Evolutionary conservation across 2,329 filamentous ascomycete species (phyloP).

Genomic region (Penicillium sp.): DNA sequence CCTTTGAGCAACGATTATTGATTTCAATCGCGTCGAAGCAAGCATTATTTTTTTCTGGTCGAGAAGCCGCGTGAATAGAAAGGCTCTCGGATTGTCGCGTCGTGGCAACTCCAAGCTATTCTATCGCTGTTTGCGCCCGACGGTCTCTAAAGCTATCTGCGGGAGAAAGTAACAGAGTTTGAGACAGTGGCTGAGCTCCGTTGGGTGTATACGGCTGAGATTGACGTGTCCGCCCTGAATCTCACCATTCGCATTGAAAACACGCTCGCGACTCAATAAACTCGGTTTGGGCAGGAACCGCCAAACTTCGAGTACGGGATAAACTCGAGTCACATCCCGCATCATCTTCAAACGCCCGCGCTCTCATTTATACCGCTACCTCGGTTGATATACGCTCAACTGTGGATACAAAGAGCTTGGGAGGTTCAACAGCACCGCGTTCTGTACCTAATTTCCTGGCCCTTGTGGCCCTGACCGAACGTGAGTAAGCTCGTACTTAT

Average conservation of each 20-base stretch:
- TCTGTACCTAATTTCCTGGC: not conserved
- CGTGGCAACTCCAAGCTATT: not conserved
- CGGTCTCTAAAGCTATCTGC: slow-evolving; percentile 19
- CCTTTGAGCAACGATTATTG: not conserved
- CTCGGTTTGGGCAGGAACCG: not conserved
- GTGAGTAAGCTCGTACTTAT: not conserved
- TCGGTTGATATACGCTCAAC: not conserved
- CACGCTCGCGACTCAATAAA: slow-evolving; percentile 6
- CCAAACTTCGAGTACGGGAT: not conserved
- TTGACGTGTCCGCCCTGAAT: slow-evolving; percentile 11
- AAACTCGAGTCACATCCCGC: not conserved
- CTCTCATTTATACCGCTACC: not conserved
- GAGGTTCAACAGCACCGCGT: not conserved
- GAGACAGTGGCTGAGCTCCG: slow-evolving; percentile 20
- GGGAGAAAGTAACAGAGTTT: slow-evolving; percentile 9
- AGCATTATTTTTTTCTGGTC: not conserved
- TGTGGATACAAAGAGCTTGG: not conserved
- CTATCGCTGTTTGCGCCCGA: not conserved
- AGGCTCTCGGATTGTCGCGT: slow-evolving; percentile 1
- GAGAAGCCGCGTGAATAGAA: not conserved
- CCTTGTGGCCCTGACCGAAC: not conserved
- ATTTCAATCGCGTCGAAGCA: not conserved
- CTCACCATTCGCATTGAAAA: not conserved
- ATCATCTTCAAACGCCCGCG: not conserved
- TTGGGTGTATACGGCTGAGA: slow-evolving; percentile 12